A percentile compares a stretch with the other conserved stretches of the same genome.
These are phyloP conservation scores for Syzygium oleosum DNA, from an alignment of 345 rosid genomes.

Conservation along the genomic window DNA sequence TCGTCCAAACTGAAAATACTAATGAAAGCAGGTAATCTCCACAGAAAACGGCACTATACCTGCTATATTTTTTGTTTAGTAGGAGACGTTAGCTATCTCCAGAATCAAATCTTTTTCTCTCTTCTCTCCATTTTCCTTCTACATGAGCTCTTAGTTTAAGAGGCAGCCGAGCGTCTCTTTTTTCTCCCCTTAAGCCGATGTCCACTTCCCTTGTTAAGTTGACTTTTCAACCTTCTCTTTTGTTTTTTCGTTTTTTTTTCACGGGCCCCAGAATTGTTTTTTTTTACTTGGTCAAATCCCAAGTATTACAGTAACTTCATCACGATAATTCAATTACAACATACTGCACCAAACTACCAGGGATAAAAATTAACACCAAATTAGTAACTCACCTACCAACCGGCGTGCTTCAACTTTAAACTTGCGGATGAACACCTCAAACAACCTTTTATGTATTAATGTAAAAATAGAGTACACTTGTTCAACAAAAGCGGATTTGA, in stretches of 20 bases:
- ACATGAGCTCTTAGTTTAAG: neutral
- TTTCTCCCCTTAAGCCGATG: neutral
- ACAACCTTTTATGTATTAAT: neutral
- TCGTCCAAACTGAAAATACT: neutral
- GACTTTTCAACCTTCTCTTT: neutral
- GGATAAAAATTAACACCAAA: neutral
- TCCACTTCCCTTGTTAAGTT: neutral
- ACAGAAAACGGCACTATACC: accelerated
- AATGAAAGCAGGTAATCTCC: neutral
- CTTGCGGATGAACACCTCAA: neutral
- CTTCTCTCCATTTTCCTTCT: neutral
- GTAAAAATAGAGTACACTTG: neutral
- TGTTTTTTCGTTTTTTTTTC: no score
- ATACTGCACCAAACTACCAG: neutral
- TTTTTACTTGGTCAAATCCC: neutral
- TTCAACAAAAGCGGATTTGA: neutral
- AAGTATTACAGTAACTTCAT: neutral
- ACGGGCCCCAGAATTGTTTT: neutral
- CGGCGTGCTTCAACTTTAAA: neutral
- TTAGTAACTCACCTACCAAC: neutral
- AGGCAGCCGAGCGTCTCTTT: neutral
- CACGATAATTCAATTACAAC: neutral
- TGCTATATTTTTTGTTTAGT: neutral
- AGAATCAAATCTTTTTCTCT: no score
- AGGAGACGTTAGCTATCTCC: accelerated